Evolutionary conservation across 306 rosid species (phyloP), one percentile per base, ranked within the genome.

Genomic region (Carpinus fangiana): DNA sequence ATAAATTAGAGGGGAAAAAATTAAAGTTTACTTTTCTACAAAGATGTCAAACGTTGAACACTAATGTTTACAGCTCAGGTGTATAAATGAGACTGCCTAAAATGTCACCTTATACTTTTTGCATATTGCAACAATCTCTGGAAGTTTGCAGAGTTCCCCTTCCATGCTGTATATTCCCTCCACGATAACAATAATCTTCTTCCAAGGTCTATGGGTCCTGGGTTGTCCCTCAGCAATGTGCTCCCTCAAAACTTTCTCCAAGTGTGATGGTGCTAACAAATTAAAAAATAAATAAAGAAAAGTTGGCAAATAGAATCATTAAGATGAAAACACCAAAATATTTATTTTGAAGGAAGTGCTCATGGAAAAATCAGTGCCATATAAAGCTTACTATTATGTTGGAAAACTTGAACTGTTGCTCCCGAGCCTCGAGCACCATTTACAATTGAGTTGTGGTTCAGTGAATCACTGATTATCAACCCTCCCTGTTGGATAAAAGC

Each of bases 101-200:
- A 28, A 18, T 68, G 17, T 13, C 21, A 92, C 98, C 91, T 94
- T 92, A 51, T 87, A 94, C 73, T 90, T 92, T 79, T 92, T 94
- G 93, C 98, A 94, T 57, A 92, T 76, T 76, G 94, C 88, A 64
- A 94, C 88, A 74, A 94, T 86, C 88, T 94, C 98, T 56, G 98
- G 92, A 86, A 94, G 98, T 78, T 94, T 88, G 83, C 97, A 92
- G 70, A 94, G 92, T 83, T 94, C 97, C 79, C 98, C 98, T 83
- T 94, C 98, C 98, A 94, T 94, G 66, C 96, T 92, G 80, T 94
- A 94, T 78, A 94, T 94, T 54, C 98, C 98, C 86, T 94, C 98
- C 70, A 94, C 97, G 69, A 94, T 79, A 45, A 92, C 97, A 75
- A 92, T 82, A 54, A 94, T 90, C 87, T 94, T 94, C 85, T 90